phyloP scores from a whole-genome alignment of 768 basidiomycete species.

The Phaeotremella fagi region DNA sequence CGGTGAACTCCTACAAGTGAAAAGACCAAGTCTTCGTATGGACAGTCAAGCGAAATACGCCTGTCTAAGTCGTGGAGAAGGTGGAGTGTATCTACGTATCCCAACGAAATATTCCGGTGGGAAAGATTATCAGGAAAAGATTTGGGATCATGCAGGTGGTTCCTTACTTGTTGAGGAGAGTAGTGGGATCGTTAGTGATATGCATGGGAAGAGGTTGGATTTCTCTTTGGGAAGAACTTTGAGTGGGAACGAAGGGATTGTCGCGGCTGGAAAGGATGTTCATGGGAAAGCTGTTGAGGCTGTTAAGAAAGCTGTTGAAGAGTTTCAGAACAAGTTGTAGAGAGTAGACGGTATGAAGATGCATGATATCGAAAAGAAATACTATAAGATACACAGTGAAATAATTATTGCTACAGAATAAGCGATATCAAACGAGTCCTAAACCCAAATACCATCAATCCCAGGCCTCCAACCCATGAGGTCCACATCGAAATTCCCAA shows the following conservation, averaged over 20 bases:
- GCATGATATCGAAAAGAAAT: conserved; percentile 4
- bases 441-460: conserved; percentile 3
- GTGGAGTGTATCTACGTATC: conserved; percentile 52
- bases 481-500: conserved; percentile 7
- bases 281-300: conserved; percentile 69
- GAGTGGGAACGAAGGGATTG: conserved; percentile 78
- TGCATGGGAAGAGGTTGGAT: conserved; percentile 68
- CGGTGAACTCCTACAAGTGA: conserved; percentile 62
- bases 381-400: not conserved
- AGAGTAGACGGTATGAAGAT: not conserved
- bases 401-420: conserved; percentile 3
- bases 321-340: conserved; percentile 32
- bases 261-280: conserved; percentile 70
- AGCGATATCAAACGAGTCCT: not conserved
- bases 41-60: conserved; percentile 96
- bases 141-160: conserved; percentile 98
- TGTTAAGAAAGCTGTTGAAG: conserved; percentile 58
- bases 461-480: conserved; percentile 16
- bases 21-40: conserved; percentile 69
- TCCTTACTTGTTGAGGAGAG: conserved; percentile 78
- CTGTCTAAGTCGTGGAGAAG: conserved; percentile 77
- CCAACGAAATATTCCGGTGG: conserved; percentile 49
- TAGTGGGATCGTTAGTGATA: conserved; percentile 82
- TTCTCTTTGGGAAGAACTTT: conserved; percentile 83
- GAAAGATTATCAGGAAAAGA: conserved; percentile 80